Evolutionary conservation across 352 stramenopile species (phyloP).

Genomic region (Thalassiosira hispida): DNA sequence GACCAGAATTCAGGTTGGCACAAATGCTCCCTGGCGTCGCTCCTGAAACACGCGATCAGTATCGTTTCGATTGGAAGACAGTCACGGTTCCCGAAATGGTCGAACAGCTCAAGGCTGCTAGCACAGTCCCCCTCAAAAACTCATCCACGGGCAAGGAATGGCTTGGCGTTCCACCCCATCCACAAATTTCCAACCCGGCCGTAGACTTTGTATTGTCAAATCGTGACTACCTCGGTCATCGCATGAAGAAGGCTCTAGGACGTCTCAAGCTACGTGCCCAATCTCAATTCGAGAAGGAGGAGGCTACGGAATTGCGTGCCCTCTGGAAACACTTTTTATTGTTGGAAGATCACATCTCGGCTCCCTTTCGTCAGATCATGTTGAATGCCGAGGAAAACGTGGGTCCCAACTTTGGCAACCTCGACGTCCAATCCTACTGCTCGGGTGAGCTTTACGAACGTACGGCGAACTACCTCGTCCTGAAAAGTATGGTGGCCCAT

Average conservation of each 20-base stretch:
- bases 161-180: constrained; percentile 64
- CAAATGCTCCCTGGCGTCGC: constrained; percentile 82
- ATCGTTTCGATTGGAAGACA: constrained; percentile 74
- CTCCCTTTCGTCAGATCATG: constrained; percentile 83
- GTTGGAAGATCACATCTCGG: constrained; percentile 83
- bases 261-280: constrained; percentile 66
- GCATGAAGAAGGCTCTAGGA: constrained; percentile 73
- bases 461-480: constrained; percentile 76
- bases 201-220: constrained; percentile 83
- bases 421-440: constrained; percentile 73
- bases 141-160: constrained; percentile 45
- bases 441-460: constrained; percentile 72
- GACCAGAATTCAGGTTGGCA: constrained; percentile 74
- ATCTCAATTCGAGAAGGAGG: constrained; percentile 59
- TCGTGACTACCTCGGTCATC: constrained; percentile 70
- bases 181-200: constrained; percentile 68
- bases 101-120: constrained; percentile 60
- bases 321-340: constrained; percentile 78
- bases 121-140: constrained; percentile 58
- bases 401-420: constrained; percentile 83
- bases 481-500: constrained; percentile 83
- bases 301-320: constrained; percentile 57
- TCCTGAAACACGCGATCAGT: constrained; percentile 59
- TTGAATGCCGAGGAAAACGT: constrained; percentile 74
- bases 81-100: constrained; percentile 77